These are phyloP conservation scores for Macrophomina pseudophaseolina DNA, from an alignment of 2,329 filamentous ascomycete species.

Conservation along the genomic window DNA sequence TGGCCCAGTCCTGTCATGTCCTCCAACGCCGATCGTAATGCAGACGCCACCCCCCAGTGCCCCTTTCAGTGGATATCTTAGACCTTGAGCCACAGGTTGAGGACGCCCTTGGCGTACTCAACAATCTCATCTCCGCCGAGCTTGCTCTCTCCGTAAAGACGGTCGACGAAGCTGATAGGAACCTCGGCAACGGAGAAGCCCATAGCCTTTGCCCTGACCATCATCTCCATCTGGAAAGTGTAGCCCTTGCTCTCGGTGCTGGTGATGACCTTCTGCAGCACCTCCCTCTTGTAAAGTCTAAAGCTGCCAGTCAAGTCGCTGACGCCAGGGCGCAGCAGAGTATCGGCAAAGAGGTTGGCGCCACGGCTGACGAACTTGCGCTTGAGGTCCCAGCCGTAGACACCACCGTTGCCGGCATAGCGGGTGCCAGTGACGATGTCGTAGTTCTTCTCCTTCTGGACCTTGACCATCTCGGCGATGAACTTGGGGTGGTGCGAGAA, in stretches of 20 bases:
- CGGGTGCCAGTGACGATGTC: constrained; percentile 97
- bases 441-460: constrained; percentile 78
- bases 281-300: constrained; percentile 87
- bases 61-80: constrained; percentile 32
- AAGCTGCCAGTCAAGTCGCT: constrained; percentile 96
- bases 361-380: constrained; percentile 76
- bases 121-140: constrained; percentile 94
- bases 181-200: constrained; percentile 93
- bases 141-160: constrained; percentile 94
- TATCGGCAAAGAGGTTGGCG: constrained; percentile 95
- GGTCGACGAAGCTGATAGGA: constrained; percentile 94
- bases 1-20: constrained; percentile 16
- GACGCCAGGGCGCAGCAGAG: constrained; percentile 88
- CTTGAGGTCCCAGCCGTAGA: constrained; percentile 96
- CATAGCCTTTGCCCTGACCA: constrained; percentile 96
- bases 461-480: constrained; percentile 89
- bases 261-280: constrained; percentile 86
- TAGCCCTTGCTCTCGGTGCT: constrained; percentile 96
- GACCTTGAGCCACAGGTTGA: constrained; percentile 57
- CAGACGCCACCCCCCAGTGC: neutral
- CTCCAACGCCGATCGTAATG: constrained; percentile 25
- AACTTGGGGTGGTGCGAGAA: constrained; percentile 99
- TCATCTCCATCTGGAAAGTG: constrained; percentile 99
- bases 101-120: constrained; percentile 79
- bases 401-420: constrained; percentile 83